Percentiles rank a stretch among this genome's conserved stretches.
These are phyloP conservation scores for Dactylonectria estremocensis DNA, from an alignment of 2,329 filamentous ascomycete species.

Conservation along the genomic window DNA sequence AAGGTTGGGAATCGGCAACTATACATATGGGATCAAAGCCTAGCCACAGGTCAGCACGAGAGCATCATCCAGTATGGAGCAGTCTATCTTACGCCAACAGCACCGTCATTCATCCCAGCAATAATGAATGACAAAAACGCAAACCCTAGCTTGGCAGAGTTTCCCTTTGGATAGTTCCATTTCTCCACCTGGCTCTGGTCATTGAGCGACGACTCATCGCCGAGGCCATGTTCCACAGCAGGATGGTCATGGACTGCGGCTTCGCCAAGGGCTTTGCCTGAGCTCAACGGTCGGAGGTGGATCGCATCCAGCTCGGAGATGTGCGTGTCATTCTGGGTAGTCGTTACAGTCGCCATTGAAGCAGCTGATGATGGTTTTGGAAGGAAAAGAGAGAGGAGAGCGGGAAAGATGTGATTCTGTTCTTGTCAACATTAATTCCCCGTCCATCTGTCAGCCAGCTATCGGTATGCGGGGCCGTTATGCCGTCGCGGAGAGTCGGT, in stretches of 20 bases:
- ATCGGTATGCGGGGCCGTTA: no score
- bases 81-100: slow-evolving; percentile 65
- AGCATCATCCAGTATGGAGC: fast-evolving
- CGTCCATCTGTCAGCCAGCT: no score
- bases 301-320: slow-evolving; percentile 11
- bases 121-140: slow-evolving; percentile 73
- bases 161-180: slow-evolving; percentile 56
- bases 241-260: not conserved
- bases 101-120: slow-evolving; percentile 75
- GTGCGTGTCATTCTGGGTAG: not conserved
- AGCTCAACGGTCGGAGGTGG: slow-evolving; percentile 2
- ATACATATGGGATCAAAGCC: slow-evolving; percentile 48
- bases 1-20: fast-evolving
- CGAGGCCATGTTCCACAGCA: slow-evolving; percentile 14
- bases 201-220: slow-evolving; percentile 43
- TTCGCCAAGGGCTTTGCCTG: not conserved
- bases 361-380: not conserved
- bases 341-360: not conserved
- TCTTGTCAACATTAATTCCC: not conserved
- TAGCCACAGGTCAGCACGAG: slow-evolving; percentile 19
- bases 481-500: no score
- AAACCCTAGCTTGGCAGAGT: slow-evolving; percentile 52
- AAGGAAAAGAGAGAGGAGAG: not conserved
- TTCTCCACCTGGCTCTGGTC: slow-evolving; percentile 49
- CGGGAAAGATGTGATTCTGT: not conserved